phyloP scores from a whole-genome alignment of 257 asterid species.

The Osmanthus fragrans region DNA sequence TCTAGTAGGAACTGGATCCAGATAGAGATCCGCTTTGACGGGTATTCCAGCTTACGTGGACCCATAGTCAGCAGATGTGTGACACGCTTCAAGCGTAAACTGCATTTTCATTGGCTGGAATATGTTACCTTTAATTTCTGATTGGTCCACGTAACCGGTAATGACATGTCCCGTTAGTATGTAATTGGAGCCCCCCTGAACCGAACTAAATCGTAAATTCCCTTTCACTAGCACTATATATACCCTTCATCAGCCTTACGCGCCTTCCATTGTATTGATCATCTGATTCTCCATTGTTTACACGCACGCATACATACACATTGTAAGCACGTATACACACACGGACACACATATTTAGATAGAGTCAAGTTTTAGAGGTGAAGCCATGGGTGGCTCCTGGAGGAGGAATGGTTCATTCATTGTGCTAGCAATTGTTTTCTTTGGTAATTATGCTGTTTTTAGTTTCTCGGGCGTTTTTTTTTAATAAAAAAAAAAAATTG shows the following conservation, averaged over 20 bases:
- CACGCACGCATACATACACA: neutral
- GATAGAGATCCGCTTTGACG: neutral
- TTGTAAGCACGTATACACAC: neutral
- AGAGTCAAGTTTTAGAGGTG: neutral
- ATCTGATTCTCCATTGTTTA: neutral
- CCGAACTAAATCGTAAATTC: neutral
- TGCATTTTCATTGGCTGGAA: conserved; percentile 30
- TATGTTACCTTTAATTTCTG: neutral
- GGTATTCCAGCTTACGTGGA: neutral
- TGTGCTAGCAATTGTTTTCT: conserved; percentile 35
- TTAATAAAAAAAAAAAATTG: neutral
- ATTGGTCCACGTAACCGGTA: conserved; percentile 44
- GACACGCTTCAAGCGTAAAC: conserved; percentile 19
- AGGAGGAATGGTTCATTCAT: conserved; percentile 37
- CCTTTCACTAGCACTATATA: neutral
- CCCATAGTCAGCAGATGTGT: neutral
- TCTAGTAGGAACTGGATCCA: neutral
- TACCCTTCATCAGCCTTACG: neutral
- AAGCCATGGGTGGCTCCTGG: conserved; percentile 34
- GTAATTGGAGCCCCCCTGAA: neutral
- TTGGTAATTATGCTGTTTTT: conserved; percentile 24
- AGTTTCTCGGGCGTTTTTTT: neutral
- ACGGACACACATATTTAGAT: neutral
- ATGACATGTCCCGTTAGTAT: conserved; percentile 21
- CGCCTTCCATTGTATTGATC: neutral